phyloP scores from a whole-genome alignment of 805 yeast species.

The Kregervanrija delftensis region DNA sequence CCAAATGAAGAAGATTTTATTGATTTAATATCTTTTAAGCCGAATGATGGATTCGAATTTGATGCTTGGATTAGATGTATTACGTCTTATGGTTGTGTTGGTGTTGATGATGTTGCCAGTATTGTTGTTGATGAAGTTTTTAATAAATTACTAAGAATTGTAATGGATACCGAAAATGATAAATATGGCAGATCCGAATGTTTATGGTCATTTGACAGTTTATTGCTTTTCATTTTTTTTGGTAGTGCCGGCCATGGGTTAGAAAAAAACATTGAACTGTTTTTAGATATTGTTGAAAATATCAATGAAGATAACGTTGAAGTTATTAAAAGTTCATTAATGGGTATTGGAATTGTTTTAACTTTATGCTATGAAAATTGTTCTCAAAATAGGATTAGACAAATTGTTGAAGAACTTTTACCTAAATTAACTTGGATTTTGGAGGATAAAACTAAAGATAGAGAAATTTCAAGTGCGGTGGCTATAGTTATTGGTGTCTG shows the following conservation, averaged over 20 bases:
- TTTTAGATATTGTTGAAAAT: constrained; percentile 29
- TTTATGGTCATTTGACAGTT: constrained; percentile 12
- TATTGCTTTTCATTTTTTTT: constrained; percentile 38
- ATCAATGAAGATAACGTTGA: constrained; percentile 11
- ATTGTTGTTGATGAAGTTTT: constrained; percentile 23
- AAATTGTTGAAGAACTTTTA: constrained; percentile 33
- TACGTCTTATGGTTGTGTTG: constrained; percentile 38
- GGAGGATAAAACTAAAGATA: constrained; percentile 30
- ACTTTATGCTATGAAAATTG: constrained; percentile 29
- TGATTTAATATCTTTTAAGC: constrained; percentile 3
- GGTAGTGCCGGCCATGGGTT: constrained; percentile 45
- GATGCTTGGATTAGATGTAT: constrained; percentile 32
- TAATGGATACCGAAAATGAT: constrained; percentile 5
- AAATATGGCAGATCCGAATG: background rate
- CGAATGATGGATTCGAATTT: constrained; percentile 30
- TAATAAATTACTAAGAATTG: constrained; percentile 18
- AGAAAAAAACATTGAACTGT: constrained; percentile 37
- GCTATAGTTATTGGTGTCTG: constrained; percentile 50
- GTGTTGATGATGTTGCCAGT: constrained; percentile 43
- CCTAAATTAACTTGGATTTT: constrained; percentile 36
- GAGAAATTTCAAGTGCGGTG: constrained; percentile 43
- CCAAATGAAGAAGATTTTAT: constrained; percentile 7
- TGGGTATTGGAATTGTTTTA: constrained; percentile 35
- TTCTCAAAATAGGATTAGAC: constrained; percentile 11
- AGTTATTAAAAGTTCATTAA: constrained; percentile 34